Conservation (phyloP, 331 rosid species). For the Quercus phellos region DNA sequence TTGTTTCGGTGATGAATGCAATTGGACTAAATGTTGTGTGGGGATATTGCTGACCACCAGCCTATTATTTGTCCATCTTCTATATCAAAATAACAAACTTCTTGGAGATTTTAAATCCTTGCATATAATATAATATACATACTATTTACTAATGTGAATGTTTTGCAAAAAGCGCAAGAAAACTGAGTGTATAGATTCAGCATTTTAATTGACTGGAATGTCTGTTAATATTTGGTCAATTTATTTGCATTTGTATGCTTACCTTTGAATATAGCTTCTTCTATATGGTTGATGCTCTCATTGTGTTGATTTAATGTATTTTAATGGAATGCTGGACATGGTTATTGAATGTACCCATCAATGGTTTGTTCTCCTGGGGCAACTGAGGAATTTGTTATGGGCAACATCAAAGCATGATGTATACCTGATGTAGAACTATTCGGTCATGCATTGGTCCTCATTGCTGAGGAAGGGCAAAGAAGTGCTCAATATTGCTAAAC, state of each 20-base stretch:
- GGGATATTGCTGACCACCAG: background rate
- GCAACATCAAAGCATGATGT: conserved; percentile 96
- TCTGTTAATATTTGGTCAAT: background rate
- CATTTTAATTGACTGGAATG: background rate
- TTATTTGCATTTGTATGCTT: background rate
- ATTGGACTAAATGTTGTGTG: background rate
- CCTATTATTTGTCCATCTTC: background rate
- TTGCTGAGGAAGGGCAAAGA: conserved; percentile 61
- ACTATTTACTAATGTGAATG: too few species aligned
- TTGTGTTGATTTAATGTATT: background rate
- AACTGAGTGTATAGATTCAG: background rate
- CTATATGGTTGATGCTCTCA: too few species aligned
- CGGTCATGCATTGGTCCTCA: conserved; percentile 90
- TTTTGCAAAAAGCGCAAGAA: background rate
- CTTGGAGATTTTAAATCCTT: too few species aligned
- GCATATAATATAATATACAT: too few species aligned
- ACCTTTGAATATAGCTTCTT: too few species aligned
- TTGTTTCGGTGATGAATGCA: background rate
- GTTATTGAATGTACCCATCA: conserved; percentile 20
- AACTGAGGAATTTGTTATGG: conserved; percentile 88
- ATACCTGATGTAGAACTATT: conserved; percentile 85
- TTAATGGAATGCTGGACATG: background rate
- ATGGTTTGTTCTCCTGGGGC: conserved; percentile 31
- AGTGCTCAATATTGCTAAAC: conserved; percentile 69
- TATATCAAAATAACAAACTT: background rate